phyloP scores from a whole-genome alignment of 441 rosid species.

The Erodium trifolium region DNA sequence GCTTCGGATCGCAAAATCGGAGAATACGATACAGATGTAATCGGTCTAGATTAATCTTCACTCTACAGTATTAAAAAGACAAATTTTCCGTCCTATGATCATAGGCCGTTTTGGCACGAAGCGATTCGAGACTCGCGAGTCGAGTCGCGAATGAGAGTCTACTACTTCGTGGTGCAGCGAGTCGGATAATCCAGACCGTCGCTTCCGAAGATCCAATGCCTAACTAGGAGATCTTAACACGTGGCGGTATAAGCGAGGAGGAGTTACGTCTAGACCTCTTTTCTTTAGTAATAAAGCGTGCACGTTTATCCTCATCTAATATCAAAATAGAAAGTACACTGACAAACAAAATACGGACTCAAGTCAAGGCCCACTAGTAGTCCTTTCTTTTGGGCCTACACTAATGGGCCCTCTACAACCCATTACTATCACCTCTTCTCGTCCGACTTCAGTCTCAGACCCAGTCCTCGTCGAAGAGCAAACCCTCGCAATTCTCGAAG shows the following conservation, averaged over 20 bases:
- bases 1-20: neutral
- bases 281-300: neutral
- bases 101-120: neutral
- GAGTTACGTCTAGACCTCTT: neutral
- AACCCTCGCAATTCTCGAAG: neutral
- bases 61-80: neutral
- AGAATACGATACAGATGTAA: neutral
- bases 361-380: neutral
- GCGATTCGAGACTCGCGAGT: neutral
- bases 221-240: neutral
- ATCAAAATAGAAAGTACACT: neutral
- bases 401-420: neutral
- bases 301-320: neutral
- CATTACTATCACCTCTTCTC: neutral
- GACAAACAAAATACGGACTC: neutral
- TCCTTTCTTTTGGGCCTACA: neutral
- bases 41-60: neutral
- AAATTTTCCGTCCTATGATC: neutral
- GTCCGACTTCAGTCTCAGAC: neutral
- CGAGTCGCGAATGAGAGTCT: neutral
- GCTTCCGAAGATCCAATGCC: neutral
- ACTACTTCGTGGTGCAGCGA: neutral
- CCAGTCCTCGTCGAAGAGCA: neutral
- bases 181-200: neutral
- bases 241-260: neutral